phyloP scores from a whole-genome alignment of 441 rosid species.

The Eutrema salsugineum region DNA sequence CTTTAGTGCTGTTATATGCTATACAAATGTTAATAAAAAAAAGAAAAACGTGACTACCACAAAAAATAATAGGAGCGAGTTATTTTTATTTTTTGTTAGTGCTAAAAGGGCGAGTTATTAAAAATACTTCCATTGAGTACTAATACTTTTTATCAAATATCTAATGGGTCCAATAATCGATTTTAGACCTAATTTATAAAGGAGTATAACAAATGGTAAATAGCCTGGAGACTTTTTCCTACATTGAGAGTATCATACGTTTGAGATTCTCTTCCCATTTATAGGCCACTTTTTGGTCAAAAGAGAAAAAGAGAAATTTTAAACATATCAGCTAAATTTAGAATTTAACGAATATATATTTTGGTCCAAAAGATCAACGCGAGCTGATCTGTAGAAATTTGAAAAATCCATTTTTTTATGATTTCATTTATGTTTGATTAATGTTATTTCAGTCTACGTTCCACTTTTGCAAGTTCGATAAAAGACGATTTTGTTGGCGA shows the following conservation, averaged over 20 bases:
- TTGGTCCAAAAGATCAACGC: background rate
- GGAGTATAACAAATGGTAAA: background rate
- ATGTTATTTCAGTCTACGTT: background rate
- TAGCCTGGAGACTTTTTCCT: background rate
- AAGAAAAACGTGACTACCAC: too few species aligned
- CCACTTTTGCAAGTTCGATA: background rate
- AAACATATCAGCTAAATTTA: background rate
- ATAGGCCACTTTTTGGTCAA: constrained; percentile 18
- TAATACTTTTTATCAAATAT: too few species aligned
- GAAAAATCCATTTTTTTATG: background rate
- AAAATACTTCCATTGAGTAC: too few species aligned
- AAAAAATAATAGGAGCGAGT: background rate
- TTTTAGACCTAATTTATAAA: background rate
- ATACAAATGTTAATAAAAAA: background rate
- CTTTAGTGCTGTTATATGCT: background rate
- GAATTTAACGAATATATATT: too few species aligned
- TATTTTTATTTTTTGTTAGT: too few species aligned
- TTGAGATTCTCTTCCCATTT: constrained; percentile 27
- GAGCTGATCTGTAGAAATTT: background rate
- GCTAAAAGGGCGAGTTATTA: too few species aligned
- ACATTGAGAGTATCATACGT: constrained; percentile 29
- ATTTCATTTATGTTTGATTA: background rate
- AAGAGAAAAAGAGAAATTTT: constrained; percentile 6
- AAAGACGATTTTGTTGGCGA: background rate
- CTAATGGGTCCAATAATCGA: background rate